Conservation (phyloP, 2,329 filamentous ascomycete species). For the Magnaporthales sp. region DNA sequence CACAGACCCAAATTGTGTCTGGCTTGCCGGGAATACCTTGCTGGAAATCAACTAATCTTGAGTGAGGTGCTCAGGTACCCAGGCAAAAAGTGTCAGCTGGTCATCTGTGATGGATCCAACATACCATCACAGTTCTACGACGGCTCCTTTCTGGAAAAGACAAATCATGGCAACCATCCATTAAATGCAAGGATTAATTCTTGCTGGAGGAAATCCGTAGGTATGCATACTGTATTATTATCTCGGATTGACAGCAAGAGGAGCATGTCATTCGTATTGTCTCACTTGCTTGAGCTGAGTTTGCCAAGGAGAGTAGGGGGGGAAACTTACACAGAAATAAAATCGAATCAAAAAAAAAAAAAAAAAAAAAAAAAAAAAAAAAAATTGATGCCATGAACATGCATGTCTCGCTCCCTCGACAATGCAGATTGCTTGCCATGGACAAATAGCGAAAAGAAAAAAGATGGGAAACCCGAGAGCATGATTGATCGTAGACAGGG, state of each 20-base stretch:
- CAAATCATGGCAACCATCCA: background rate
- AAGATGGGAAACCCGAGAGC: background rate
- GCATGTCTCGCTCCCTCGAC: background rate
- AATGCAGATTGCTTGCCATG: background rate
- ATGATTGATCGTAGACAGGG: background rate
- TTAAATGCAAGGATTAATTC: too few species aligned
- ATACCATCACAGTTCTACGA: background rate
- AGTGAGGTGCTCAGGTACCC: background rate
- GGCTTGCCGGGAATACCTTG: background rate
- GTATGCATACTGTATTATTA: background rate
- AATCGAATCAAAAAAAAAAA: conserved; percentile 2
- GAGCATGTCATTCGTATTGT: background rate
- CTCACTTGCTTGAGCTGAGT: background rate
- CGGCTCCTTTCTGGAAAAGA: background rate
- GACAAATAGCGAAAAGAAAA: background rate
- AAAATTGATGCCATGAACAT: background rate
- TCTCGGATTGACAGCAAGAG: background rate
- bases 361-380: background rate
- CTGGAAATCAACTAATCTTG: background rate
- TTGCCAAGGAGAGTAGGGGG: background rate
- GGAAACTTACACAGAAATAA: too few species aligned
- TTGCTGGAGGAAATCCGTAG: too few species aligned
- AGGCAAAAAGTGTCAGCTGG: background rate
- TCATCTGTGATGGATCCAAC: background rate
- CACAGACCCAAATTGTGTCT: background rate